Conservation (phyloP, 441 rosid genomes). For the Jatropha multifida region DNA sequence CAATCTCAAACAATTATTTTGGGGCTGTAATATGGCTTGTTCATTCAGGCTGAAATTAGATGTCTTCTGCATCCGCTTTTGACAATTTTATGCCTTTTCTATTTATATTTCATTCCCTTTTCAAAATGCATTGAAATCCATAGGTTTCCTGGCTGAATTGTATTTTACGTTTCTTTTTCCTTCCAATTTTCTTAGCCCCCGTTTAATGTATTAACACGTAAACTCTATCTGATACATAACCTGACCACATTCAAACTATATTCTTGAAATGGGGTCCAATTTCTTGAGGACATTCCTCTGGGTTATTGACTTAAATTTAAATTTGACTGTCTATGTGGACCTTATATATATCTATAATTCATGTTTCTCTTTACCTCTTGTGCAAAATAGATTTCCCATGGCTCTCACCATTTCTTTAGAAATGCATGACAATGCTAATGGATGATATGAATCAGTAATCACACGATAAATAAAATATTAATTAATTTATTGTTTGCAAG, state of each 20-base stretch:
- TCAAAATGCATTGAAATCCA: not conserved
- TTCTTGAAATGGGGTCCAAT: not conserved
- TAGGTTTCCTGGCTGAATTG: not conserved
- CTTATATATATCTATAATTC: not conserved
- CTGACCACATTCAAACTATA: not conserved
- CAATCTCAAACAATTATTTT: not conserved
- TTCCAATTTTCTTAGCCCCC: not conserved
- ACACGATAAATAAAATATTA: not conserved
- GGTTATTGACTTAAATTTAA: not conserved
- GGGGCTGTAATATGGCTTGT: not conserved
- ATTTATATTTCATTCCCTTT: not conserved
- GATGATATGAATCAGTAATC: not conserved
- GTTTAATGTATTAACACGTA: not conserved
- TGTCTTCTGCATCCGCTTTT: not conserved
- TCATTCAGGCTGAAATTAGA: not conserved
- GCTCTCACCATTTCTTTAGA: constrained; percentile 3
- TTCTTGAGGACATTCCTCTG: not conserved
- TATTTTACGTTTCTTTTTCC: not conserved
- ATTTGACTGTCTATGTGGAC: not conserved
- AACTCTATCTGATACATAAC: not conserved
- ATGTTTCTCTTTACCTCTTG: not conserved
- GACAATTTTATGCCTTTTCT: not conserved
- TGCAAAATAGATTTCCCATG: not conserved
- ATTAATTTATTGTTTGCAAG: not conserved
- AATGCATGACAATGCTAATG: not conserved